Evolutionary conservation across 139 green algal species (phyloP).

Genomic region (Asterochloris erici): DNA sequence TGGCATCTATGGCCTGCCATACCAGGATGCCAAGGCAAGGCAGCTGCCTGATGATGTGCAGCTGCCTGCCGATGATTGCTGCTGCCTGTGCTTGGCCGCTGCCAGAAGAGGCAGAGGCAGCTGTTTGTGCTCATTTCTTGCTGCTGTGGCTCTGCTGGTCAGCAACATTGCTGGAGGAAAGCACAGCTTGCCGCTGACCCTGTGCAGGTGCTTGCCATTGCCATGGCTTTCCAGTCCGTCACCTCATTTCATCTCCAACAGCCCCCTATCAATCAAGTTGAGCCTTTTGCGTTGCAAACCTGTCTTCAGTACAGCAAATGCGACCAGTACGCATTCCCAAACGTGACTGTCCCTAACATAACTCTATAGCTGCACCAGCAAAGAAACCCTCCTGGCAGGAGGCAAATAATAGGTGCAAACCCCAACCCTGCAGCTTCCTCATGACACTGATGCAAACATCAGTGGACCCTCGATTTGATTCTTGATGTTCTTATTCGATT

Average conservation of each 20-base stretch:
- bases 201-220: constrained; percentile 22
- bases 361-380: no score
- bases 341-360: no score
- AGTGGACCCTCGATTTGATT: no score
- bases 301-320: constrained; percentile 34
- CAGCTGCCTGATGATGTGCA: not conserved
- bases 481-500: no score
- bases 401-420: no score
- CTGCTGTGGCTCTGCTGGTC: not conserved
- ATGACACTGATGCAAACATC: no score
- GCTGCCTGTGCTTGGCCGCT: not conserved
- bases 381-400: no score
- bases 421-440: no score
- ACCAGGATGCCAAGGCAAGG: constrained; percentile 19
- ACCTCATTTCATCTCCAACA: constrained; percentile 23
- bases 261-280: constrained; percentile 30
- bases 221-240: constrained; percentile 20
- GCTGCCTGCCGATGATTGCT: no score
- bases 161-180: not conserved
- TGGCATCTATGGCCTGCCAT: constrained; percentile 11
- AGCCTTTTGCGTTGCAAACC: constrained; percentile 5
- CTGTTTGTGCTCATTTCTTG: not conserved
- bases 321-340: not conserved
- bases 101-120: not conserved
- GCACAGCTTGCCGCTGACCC: not conserved